Base-by-base conservation (phyloP, 1,139 yeast species). In the Geotrichum klebahnii region DNA sequence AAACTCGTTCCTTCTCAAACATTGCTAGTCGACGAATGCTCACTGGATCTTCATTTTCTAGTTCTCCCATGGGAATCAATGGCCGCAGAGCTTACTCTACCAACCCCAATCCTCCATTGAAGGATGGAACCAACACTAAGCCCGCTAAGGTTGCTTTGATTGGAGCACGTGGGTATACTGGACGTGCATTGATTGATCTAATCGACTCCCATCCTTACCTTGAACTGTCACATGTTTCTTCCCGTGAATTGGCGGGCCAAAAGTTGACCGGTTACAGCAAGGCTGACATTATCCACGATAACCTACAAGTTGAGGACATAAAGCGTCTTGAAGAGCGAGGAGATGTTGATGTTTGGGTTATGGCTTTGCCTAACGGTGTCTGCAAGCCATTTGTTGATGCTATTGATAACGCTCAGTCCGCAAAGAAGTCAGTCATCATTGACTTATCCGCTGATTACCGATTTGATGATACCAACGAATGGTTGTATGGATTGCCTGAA, bases 121-220 rank as follows among this genome's bases (percentile, higher is more conserved):
- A 74, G 54, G 73, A 76, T 51, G 94, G 88, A 32, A 67, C 78
- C 43, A 85, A 82, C 70, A 73, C 75, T 41, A 67, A 73, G 47
- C 79, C 78, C 53, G 73, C 87, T 35, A 81, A 80, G 54, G 90
- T 94, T 45, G 98, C 97, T 1, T 78, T 92, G 61, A 90, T 92
- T 65, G 99, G 99, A 61, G 99, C 98, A 37, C 84, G 99, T 72
- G 99, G 99, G 36, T 88, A 80, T 71, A 90, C 97, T 28, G 99
- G 98, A 31, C 96, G 86, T 71, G 92, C 92, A 61, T 77, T 92
- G 67, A 88, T 92, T 60, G 79, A 83, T 45, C 76, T 92, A 72
- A 85, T 92, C 58, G 88, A 92, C 68, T 73, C 77, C 51, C 99
- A 92, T 69, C 95, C 95, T 46, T 80, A 79, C 67, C 75, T 92